Conservation (phyloP, 495 filamentous ascomycete genomes). For the Aspergillus panamensis region DNA sequence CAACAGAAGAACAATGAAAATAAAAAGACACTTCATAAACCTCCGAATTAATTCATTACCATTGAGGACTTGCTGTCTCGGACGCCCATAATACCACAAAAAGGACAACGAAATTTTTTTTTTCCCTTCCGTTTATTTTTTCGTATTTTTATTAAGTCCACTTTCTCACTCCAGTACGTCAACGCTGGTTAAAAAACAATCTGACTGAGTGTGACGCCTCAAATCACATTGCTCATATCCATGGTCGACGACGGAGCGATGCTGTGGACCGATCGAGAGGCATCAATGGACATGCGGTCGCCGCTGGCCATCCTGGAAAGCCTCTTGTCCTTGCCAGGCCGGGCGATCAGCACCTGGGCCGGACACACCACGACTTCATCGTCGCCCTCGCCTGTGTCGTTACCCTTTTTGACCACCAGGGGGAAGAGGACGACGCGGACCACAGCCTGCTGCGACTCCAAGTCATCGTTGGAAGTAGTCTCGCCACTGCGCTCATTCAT, state of each 20-base stretch:
- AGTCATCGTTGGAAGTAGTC: slow-evolving; percentile 64
- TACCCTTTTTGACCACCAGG: slow-evolving; percentile 88
- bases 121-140: not conserved
- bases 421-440: slow-evolving; percentile 93
- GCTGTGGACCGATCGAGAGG: slow-evolving; percentile 41
- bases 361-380: slow-evolving; percentile 92
- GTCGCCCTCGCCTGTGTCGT: slow-evolving; percentile 77
- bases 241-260: slow-evolving; percentile 43
- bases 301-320: slow-evolving; percentile 40
- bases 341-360: slow-evolving; percentile 79
- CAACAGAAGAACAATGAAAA: slow-evolving; percentile 6
- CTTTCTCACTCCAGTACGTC: not conserved
- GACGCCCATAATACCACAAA: slow-evolving; percentile 5
- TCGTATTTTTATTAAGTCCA: not conserved
- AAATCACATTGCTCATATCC: slow-evolving; percentile 52
- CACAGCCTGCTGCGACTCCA: slow-evolving; percentile 69
- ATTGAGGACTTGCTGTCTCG: not conserved
- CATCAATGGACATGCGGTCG: slow-evolving; percentile 46
- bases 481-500: slow-evolving; percentile 90
- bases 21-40: slow-evolving; percentile 6
- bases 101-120: slow-evolving; percentile 5
- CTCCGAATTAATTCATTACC: slow-evolving; percentile 9
- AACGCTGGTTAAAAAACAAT: not conserved
- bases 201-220: slow-evolving; percentile 43
- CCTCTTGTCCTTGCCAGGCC: slow-evolving; percentile 43